Percentiles rank a stretch among this genome's conserved stretches.
phyloP scores from a whole-genome alignment of 2,329 filamentous ascomycete genomes.

The Curvularia sp. region DNA sequence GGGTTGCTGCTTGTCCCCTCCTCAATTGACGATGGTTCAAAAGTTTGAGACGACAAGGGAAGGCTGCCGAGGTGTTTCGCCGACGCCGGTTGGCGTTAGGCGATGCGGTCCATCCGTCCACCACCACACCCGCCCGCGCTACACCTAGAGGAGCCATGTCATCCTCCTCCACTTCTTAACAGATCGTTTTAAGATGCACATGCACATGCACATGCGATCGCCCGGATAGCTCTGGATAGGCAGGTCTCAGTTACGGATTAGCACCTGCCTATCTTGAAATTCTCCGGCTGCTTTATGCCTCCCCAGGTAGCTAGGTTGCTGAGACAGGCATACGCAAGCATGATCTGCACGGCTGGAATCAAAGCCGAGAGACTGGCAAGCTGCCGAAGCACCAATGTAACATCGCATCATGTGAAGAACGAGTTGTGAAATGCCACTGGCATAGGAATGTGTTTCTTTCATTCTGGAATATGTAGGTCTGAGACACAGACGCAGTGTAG shows the following conservation, averaged over 20 bases:
- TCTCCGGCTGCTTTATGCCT: neutral
- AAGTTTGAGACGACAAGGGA: constrained; percentile 25
- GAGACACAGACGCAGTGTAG: constrained; percentile 23
- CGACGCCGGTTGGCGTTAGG: constrained; percentile 14
- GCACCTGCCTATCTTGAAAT: constrained; percentile 1
- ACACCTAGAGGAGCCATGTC: neutral
- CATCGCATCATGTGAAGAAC: neutral
- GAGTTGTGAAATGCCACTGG: neutral
- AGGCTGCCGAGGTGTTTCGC: constrained; percentile 20
- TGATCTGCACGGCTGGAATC: neutral
- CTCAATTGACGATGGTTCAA: constrained; percentile 11
- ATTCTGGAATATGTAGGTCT: constrained; percentile 16
- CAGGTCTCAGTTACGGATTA: neutral
- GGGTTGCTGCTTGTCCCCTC: neutral
- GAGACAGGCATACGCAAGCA: constrained; percentile 1
- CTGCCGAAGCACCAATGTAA: neutral
- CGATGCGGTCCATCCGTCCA: neutral
- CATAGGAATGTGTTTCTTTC: constrained; percentile 13
- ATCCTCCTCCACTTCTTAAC: neutral
- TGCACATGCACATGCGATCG: neutral
- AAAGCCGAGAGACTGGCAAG: neutral
- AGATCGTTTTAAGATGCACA: neutral
- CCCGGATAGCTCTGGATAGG: neutral
- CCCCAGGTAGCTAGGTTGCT: neutral
- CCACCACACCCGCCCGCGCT: neutral